Evolutionary conservation across 306 rosid genomes (phyloP).

Genomic region (Cicer yamashitae): DNA sequence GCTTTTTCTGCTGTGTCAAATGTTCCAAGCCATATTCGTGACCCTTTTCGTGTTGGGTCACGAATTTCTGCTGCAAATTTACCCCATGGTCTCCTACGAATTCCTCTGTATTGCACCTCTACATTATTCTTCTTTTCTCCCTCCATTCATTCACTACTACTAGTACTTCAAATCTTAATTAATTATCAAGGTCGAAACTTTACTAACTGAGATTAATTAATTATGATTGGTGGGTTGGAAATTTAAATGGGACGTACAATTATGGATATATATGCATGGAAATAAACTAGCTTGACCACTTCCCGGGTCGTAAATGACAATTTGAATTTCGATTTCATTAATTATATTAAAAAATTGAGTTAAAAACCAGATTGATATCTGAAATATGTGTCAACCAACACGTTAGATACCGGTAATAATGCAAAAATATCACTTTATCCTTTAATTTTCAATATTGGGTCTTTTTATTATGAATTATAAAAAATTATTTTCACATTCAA

Average conservation of each 20-base stretch:
- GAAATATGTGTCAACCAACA: not conserved
- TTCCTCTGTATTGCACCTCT: conserved; percentile 65
- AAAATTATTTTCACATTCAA: too few species aligned
- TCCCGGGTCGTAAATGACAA: conserved; percentile 47
- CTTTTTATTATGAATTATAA: too few species aligned
- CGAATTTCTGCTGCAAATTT: conserved; percentile 92
- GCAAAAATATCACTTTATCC: too few species aligned
- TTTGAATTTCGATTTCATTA: conserved; percentile 41
- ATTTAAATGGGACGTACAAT: not conserved
- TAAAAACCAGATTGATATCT: not conserved
- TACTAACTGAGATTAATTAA: not conserved
- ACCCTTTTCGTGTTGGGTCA: conserved; percentile 81
- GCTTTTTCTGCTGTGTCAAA: conserved; percentile 83
- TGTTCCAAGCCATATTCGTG: conserved; percentile 84
- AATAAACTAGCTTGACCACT: conserved; percentile 29
- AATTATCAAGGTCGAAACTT: too few species aligned
- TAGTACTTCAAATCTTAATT: too few species aligned
- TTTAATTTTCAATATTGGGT: too few species aligned
- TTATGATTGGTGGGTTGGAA: not conserved
- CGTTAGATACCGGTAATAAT: not conserved
- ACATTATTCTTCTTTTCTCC: conserved; percentile 25
- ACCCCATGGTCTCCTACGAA: conserved; percentile 87
- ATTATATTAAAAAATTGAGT: not conserved
- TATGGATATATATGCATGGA: not conserved
- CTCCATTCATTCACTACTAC: conserved; percentile 49